Conservation (phyloP, 2,329 filamentous ascomycete genomes). For the Colletotrichum noveboracense region DNA sequence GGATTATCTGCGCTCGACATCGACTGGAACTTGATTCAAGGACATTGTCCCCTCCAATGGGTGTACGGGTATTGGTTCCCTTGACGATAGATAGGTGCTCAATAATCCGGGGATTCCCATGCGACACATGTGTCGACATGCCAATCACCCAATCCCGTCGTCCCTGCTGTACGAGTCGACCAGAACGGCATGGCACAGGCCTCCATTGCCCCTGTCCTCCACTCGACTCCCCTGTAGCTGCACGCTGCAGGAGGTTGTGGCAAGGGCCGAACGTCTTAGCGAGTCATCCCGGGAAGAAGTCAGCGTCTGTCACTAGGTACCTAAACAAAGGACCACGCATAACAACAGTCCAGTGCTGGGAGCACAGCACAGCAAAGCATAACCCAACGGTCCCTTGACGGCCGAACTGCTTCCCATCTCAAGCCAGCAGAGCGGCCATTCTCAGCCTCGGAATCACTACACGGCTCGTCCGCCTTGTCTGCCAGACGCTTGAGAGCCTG, state of each 20-base stretch:
- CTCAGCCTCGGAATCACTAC: slow-evolving; percentile 1
- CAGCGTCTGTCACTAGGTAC: background rate
- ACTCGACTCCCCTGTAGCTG: background rate
- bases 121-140: background rate
- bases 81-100: background rate
- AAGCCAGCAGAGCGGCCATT: background rate
- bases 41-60: background rate
- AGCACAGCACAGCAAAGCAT: background rate
- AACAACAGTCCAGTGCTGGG: background rate
- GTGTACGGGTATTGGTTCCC: background rate
- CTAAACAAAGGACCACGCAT: background rate
- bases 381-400: background rate
- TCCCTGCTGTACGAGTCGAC: background rate
- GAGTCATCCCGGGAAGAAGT: background rate
- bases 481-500: background rate
- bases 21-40: background rate
- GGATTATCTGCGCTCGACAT: background rate
- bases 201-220: background rate
- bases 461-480: slow-evolving; percentile 2
- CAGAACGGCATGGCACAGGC: background rate
- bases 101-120: slow-evolving; percentile 4
- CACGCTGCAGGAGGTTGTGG: slow-evolving; percentile 4
- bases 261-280: background rate
- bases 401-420: background rate
- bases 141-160: background rate